Evolutionary conservation across 331 rosid genomes (phyloP), one percentile per base, ranked within the genome.

Genomic region (Malus hybrid): DNA sequence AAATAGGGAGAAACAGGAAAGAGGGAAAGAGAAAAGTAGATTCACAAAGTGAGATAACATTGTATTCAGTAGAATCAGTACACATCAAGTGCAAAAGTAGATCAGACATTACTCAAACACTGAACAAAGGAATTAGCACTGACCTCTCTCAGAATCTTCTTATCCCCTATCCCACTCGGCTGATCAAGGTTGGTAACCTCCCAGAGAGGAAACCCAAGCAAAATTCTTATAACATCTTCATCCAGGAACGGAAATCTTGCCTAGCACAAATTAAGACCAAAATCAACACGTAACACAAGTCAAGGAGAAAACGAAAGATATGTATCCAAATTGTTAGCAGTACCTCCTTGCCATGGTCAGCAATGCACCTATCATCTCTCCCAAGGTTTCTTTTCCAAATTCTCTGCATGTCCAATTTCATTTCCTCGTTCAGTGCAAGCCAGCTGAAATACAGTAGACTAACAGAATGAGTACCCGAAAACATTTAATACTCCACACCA

Each of bases 361-460:
- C 92, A 87, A 94, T 90, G 80, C 95, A 90, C 75, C 99, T 87
- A 79, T 92, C 99, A 78, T 94, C 99, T 87, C 99, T 87, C 76
- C 99, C 99, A 60, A 94, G 86, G 89, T 94, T 94, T 87, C 99
- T 87, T 83, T 89, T 94, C 99, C 99, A 94, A 77, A 94, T 94
- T 86, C 99, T 92, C 79, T 88, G 96, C 88, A 94, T 86, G 83
- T 94, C 99, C 73, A 94, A 82, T 83, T 86, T 94, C 99, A 94
- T 94, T 87, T 94, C 99, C 85, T 90, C 86, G 3, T 92, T 73
- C 67, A 94, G 84, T 63, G 89, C 90, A 84, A 73, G 81, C 97
- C 99, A 94, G 76, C 99, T 94, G 86, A 82, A 24, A 80, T 24
- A 85, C 72, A 74, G 27, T 72, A 83, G 20, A 61, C 73, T 65